Evolutionary conservation across 768 basidiomycete species (phyloP).

Genomic region (Trametopsis cervina): DNA sequence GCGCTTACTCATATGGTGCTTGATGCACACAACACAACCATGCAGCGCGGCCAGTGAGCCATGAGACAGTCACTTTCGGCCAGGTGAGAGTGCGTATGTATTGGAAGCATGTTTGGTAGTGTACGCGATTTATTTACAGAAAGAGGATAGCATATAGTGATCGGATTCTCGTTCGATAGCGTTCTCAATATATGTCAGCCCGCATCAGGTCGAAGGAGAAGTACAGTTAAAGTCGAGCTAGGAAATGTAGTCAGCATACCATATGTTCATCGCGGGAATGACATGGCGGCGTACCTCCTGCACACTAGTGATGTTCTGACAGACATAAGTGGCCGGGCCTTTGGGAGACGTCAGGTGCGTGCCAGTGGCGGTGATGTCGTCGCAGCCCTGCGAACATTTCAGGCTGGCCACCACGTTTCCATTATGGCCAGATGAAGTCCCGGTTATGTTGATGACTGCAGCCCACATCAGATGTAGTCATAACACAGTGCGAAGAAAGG

Average conservation of each 20-base stretch:
- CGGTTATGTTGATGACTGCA: constrained; percentile 33
- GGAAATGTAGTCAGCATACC: no score
- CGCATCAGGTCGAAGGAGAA: constrained; percentile 9
- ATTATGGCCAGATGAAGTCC: constrained; percentile 34
- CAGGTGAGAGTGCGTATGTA: no score
- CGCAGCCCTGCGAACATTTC: constrained; percentile 33
- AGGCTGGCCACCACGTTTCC: constrained; percentile 35
- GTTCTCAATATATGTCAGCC: no score
- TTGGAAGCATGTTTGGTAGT: no score
- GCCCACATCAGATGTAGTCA: background rate
- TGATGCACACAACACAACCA: no score
- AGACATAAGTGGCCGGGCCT: constrained; percentile 28
- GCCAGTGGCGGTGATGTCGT: constrained; percentile 31
- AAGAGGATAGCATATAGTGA: no score
- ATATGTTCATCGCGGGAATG: background rate
- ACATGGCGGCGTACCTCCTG: constrained; percentile 17
- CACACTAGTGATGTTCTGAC: constrained; percentile 28
- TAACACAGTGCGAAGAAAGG: background rate
- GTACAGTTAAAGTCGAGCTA: constrained; percentile 22
- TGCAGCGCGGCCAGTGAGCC: no score
- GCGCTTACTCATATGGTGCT: no score
- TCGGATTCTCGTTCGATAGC: no score
- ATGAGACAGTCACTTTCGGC: no score
- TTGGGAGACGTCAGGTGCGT: constrained; percentile 28
- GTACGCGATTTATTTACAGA: no score